These are phyloP conservation scores for Knoxia roxburghii DNA, from an alignment of 257 asterid species.

Conservation along the genomic window DNA sequence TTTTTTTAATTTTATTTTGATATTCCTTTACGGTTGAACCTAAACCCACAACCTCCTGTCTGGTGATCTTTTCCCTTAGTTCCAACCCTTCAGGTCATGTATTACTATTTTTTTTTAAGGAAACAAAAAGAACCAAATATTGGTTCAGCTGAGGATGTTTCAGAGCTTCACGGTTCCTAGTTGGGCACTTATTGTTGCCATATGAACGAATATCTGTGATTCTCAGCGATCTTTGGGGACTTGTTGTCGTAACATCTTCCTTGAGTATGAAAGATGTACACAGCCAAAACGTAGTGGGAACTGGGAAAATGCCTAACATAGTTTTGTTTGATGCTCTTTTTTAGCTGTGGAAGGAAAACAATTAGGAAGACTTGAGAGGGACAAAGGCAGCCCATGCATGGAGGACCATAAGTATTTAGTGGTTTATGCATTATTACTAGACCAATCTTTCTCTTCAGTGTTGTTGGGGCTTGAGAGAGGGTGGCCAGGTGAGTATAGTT, in stretches of 20 bases:
- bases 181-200: not conserved
- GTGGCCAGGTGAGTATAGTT: too few species aligned
- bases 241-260: not conserved
- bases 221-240: not conserved
- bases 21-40: not conserved
- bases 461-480: too few species aligned
- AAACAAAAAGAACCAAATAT: not conserved
- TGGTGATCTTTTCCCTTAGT: not conserved
- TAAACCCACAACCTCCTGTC: not conserved
- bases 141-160: not conserved
- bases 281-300: not conserved
- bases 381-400: too few species aligned
- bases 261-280: not conserved
- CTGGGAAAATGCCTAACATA: not conserved
- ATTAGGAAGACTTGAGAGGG: too few species aligned
- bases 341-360: not conserved
- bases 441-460: not conserved
- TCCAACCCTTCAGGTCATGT: too few species aligned
- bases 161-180: too few species aligned
- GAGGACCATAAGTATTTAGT: too few species aligned
- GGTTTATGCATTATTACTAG: not conserved
- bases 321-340: conserved; percentile 3
- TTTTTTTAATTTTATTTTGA: not conserved
- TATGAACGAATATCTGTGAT: not conserved
- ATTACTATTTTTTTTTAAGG: too few species aligned